A percentile compares a stretch with the other conserved stretches of the same genome.
Conservation (phyloP, 306 rosid species). For the Betula pendula region DNA sequence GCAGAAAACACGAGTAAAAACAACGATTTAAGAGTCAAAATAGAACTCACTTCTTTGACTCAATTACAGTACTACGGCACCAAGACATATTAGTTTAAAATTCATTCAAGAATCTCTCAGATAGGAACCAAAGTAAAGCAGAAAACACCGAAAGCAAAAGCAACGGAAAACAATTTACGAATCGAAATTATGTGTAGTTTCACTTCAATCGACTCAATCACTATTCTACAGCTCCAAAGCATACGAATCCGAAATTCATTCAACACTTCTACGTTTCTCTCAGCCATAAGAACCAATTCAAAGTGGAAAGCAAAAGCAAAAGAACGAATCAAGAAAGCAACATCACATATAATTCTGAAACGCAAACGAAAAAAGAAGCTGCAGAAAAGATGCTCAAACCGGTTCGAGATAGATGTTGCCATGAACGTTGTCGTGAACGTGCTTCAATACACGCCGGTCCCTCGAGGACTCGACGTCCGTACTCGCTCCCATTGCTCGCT, state of each 20-base stretch:
- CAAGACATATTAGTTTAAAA: neutral
- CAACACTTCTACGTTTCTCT: neutral
- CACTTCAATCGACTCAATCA: conserved; percentile 12
- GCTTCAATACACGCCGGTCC: conserved; percentile 52
- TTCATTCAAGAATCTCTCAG: neutral
- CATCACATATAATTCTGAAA: neutral
- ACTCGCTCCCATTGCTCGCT: conserved; percentile 39
- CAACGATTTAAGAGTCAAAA: neutral
- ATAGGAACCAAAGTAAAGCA: neutral
- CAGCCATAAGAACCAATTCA: neutral
- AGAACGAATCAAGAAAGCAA: conserved; percentile 9
- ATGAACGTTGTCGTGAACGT: conserved; percentile 67
- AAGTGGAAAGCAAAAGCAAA: neutral
- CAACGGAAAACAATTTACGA: neutral
- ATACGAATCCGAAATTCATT: conserved; percentile 9
- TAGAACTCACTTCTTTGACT: neutral
- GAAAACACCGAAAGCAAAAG: neutral
- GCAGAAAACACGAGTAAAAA: conserved; percentile 13
- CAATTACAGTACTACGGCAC: neutral
- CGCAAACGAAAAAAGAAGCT: neutral
- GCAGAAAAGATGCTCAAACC: conserved; percentile 30
- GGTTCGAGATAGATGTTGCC: conserved; percentile 72
- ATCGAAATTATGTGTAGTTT: neutral
- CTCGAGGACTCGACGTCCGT: conserved; percentile 15
- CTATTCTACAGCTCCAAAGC: neutral